Conservation (phyloP, 1,284 basidiomycete genomes). For the Ganoderma lingzhi region DNA sequence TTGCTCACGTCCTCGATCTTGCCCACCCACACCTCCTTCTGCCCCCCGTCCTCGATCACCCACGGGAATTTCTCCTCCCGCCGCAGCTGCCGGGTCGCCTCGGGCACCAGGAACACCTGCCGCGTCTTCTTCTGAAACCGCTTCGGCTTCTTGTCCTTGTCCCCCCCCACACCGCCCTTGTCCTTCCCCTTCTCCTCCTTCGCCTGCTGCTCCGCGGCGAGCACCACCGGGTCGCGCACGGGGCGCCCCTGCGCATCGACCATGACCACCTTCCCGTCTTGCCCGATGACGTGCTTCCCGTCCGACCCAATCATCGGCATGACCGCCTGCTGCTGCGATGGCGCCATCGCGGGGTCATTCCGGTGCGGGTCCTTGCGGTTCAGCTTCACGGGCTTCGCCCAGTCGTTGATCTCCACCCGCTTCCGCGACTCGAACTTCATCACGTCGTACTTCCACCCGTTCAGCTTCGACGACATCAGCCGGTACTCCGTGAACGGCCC, state of each 20-base stretch:
- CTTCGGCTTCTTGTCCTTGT: conserved; percentile 61
- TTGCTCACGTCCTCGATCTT: conserved; percentile 81
- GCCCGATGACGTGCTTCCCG: conserved; percentile 79
- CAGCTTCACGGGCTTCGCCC: conserved; percentile 79
- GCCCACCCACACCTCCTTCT: conserved; percentile 79
- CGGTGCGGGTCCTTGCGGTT: conserved; percentile 83
- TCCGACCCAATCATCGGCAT: conserved; percentile 78
- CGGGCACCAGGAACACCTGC: conserved; percentile 75
- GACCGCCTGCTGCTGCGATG: conserved; percentile 59
- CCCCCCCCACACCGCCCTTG: conserved; percentile 46
- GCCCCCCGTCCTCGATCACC: conserved; percentile 83
- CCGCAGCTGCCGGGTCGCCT: conserved; percentile 56
- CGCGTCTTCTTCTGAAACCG: conserved; percentile 87
- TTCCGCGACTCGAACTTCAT: conserved; percentile 85
- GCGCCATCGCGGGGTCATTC: conserved; percentile 52
- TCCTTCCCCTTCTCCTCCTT: conserved; percentile 44
- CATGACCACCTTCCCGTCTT: conserved; percentile 81
- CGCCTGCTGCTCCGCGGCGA: conserved; percentile 12
- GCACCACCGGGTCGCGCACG: conserved; percentile 47
- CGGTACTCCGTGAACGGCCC: conserved; percentile 74
- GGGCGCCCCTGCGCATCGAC: conserved; percentile 78
- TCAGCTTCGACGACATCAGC: conserved; percentile 77
- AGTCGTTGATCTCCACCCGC: conserved; percentile 67
- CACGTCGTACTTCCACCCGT: conserved; percentile 87
- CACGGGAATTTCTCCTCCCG: conserved; percentile 89